These are phyloP conservation scores for Saccharomycopsis guyanensis DNA, from an alignment of 805 yeast genomes.

Conservation along the genomic window DNA sequence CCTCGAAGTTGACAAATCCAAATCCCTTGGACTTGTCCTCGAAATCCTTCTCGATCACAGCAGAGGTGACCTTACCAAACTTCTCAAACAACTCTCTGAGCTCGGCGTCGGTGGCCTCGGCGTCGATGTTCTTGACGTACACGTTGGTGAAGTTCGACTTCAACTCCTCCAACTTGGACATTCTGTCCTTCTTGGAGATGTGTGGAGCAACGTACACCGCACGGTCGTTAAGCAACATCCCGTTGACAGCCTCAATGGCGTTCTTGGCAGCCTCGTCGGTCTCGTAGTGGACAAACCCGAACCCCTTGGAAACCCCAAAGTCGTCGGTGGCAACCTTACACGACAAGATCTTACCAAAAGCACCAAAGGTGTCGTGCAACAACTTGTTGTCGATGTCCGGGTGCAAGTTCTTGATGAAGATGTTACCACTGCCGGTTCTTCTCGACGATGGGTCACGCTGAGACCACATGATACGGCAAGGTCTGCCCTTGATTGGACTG, in stretches of 20 bases:
- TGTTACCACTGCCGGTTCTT: conserved; percentile 93
- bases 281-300: conserved; percentile 96
- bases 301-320: conserved; percentile 86
- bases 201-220: conserved; percentile 96
- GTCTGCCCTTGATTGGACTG: conserved; percentile 85
- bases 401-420: conserved; percentile 96
- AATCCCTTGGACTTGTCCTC: conserved; percentile 92
- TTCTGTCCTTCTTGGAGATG: conserved; percentile 87
- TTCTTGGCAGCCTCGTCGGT: conserved; percentile 85
- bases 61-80: conserved; percentile 77
- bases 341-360: conserved; percentile 91
- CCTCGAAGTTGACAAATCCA: conserved; percentile 88
- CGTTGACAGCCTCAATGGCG: conserved; percentile 95
- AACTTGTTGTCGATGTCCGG: conserved; percentile 99
- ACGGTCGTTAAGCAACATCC: conserved; percentile 94
- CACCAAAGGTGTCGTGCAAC: conserved; percentile 94
- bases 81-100: conserved; percentile 64
- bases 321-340: conserved; percentile 97
- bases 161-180: conserved; percentile 82
- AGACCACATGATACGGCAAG: conserved; percentile 99
- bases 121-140: conserved; percentile 82
- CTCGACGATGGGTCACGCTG: conserved; percentile 97
- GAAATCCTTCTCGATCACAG: conserved; percentile 68
- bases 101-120: conserved; percentile 62
- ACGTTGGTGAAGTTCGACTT: conserved; percentile 93